These are phyloP conservation scores for Botrytis elliptica DNA, from an alignment of 2,329 filamentous ascomycete genomes.

Conservation along the genomic window DNA sequence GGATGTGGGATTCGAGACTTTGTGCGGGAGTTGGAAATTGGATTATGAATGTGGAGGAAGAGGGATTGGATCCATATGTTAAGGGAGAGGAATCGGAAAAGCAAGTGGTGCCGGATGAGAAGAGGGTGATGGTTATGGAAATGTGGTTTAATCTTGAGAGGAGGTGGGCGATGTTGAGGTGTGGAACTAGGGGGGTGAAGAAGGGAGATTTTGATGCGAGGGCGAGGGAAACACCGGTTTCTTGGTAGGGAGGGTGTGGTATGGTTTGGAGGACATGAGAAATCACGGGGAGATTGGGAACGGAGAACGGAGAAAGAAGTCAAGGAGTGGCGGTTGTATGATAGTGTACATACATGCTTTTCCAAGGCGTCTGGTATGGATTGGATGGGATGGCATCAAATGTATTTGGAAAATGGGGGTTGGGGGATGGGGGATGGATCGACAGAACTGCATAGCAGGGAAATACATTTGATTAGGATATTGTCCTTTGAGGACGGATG, in stretches of 20 bases:
- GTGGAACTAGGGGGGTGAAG: slow-evolving; percentile 35
- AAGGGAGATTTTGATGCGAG: slow-evolving; percentile 33
- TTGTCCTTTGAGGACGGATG: background rate
- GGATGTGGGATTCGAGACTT: slow-evolving; percentile 38
- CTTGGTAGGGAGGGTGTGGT: slow-evolving; percentile 25
- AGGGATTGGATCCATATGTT: slow-evolving; percentile 41
- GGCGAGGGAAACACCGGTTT: slow-evolving; percentile 29
- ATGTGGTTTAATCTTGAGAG: slow-evolving; percentile 37
- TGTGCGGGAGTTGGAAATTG: slow-evolving; percentile 30
- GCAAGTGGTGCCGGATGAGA: slow-evolving; percentile 29
- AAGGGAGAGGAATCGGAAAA: slow-evolving; percentile 57
- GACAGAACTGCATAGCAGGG: background rate
- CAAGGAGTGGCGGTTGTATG: background rate
- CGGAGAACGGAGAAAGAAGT: background rate
- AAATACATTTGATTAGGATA: background rate
- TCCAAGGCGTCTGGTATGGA: background rate
- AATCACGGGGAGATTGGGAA: background rate
- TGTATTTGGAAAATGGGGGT: background rate
- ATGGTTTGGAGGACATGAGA: background rate
- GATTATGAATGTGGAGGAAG: slow-evolving; percentile 42
- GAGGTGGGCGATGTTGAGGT: slow-evolving; percentile 34
- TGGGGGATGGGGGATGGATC: background rate
- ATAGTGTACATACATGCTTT: background rate
- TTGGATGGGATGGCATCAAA: background rate
- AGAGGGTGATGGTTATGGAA: slow-evolving; percentile 39